A percentile compares a stretch with the other conserved stretches of the same genome.
Evolutionary conservation across 345 rosid genomes (phyloP).

Genomic region (Cardamine occulta): DNA sequence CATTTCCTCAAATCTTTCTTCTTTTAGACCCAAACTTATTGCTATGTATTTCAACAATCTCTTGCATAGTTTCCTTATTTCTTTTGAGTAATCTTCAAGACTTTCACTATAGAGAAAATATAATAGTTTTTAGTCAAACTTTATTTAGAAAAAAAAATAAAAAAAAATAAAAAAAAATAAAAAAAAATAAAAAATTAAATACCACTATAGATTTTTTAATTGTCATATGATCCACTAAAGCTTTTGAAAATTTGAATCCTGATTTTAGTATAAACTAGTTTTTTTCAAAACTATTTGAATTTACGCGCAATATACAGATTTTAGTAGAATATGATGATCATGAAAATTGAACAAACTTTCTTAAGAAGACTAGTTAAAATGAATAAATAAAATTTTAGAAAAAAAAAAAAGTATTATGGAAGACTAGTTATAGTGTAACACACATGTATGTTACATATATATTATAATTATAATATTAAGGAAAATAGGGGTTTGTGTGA

Average conservation of each 20-base stretch:
- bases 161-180: not conserved
- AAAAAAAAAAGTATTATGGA: not conserved
- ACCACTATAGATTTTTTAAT: not conserved
- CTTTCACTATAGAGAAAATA: slow-evolving; percentile 52
- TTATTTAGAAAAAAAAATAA: not conserved
- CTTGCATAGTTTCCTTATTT: slow-evolving; percentile 70
- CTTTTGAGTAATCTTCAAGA: slow-evolving; percentile 67
- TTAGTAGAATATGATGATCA: slow-evolving; percentile 7
- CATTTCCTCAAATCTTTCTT: slow-evolving; percentile 64
- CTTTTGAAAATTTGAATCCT: not conserved
- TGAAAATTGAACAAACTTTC: too few relatives aligned
- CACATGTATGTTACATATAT: not conserved
- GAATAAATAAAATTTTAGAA: not conserved
- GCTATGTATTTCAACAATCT: slow-evolving; percentile 63
- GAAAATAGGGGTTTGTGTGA: not conserved
- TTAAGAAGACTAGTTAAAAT: not conserved
- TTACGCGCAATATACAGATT: slow-evolving; percentile 9
- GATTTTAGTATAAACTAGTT: not conserved
- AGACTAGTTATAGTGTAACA: not conserved
- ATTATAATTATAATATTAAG: not conserved
- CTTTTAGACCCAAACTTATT: slow-evolving; percentile 64
- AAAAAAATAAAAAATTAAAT: not conserved
- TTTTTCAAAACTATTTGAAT: slow-evolving; percentile 13
- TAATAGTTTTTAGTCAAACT: slow-evolving; percentile 1
- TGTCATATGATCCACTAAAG: slow-evolving; percentile 16